Percentiles rank a stretch among this genome's conserved stretches.
These are phyloP conservation scores for Microdochium nivale DNA, from an alignment of 2,329 filamentous ascomycete species.

Conservation along the genomic window DNA sequence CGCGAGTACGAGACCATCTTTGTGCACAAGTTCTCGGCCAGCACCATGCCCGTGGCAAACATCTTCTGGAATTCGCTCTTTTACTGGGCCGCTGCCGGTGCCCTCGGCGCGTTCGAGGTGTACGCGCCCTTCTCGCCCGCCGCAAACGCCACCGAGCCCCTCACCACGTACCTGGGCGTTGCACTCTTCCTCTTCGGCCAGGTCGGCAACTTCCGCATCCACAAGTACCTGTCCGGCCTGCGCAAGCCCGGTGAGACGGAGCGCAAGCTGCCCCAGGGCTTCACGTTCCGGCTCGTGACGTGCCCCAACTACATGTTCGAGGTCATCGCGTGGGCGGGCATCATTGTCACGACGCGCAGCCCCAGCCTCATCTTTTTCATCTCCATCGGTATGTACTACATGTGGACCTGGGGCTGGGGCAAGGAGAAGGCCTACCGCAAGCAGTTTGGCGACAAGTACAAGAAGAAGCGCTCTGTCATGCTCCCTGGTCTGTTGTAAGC, in stretches of 20 bases:
- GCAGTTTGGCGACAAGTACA: constrained; percentile 89
- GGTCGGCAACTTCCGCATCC: constrained; percentile 69
- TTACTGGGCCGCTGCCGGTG: constrained; percentile 82
- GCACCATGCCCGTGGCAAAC: constrained; percentile 85
- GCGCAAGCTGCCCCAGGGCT: constrained; percentile 77
- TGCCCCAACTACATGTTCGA: constrained; percentile 98
- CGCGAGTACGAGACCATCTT: constrained; percentile 92
- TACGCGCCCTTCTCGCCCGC: constrained; percentile 70
- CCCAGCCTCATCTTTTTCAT: constrained; percentile 73
- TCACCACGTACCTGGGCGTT: constrained; percentile 58
- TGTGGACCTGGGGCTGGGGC: constrained; percentile 81
- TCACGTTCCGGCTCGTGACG: constrained; percentile 80
- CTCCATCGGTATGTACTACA: constrained; percentile 62
- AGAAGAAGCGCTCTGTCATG: constrained; percentile 84
- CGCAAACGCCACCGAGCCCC: constrained; percentile 37
- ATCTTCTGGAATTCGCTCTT: constrained; percentile 93
- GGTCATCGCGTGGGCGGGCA: constrained; percentile 73
- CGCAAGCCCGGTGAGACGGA: constrained; percentile 74
- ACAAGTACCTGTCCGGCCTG: constrained; percentile 69
- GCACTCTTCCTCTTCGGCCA: constrained; percentile 71
- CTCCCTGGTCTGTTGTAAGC: constrained; percentile 66
- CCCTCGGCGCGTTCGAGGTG: constrained; percentile 75
- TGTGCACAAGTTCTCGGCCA: constrained; percentile 88
- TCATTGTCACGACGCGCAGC: constrained; percentile 72
- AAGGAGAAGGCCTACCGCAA: constrained; percentile 87